Conservation (phyloP, 139 green algal species). For the Limnomonas spitsbergensis region DNA sequence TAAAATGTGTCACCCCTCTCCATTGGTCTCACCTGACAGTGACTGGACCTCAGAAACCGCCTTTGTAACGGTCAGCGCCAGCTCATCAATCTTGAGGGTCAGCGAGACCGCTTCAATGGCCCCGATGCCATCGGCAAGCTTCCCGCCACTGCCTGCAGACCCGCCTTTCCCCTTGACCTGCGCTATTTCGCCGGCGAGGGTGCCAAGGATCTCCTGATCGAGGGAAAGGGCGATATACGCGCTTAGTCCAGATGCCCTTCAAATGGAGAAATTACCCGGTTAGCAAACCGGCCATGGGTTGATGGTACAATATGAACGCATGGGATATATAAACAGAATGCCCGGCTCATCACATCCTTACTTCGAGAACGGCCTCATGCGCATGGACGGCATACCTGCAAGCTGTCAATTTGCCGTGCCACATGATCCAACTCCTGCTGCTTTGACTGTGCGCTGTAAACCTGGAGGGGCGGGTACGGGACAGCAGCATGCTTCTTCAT, state of each 20-base stretch:
- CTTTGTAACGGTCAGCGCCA: not conserved
- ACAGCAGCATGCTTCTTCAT: slow-evolving; percentile 28
- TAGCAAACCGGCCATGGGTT: too few species aligned
- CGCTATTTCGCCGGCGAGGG: slow-evolving; percentile 31
- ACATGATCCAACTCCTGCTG: slow-evolving; percentile 34
- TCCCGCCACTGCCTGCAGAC: not conserved
- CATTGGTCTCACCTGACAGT: slow-evolving; percentile 4
- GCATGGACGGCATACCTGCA: too few species aligned
- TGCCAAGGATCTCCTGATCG: slow-evolving; percentile 21
- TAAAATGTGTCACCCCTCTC: too few species aligned
- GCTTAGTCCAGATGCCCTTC: too few species aligned
- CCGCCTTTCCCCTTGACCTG: slow-evolving; percentile 27
- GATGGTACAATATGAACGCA: too few species aligned
- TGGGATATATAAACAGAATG: too few species aligned
- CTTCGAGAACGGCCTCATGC: too few species aligned
- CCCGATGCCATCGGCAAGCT: too few species aligned
- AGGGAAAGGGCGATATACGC: too few species aligned
- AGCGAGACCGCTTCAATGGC: not conserved
- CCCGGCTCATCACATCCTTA: too few species aligned
- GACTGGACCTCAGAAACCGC: not conserved
- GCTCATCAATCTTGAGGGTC: slow-evolving; percentile 7
- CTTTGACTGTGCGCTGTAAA: slow-evolving; percentile 15
- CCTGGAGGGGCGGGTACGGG: slow-evolving; percentile 4
- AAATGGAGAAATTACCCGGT: too few species aligned
- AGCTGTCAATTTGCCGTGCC: slow-evolving; percentile 21